These are phyloP conservation scores for Verbena officinalis DNA, from an alignment of 257 asterid genomes.

Conservation along the genomic window DNA sequence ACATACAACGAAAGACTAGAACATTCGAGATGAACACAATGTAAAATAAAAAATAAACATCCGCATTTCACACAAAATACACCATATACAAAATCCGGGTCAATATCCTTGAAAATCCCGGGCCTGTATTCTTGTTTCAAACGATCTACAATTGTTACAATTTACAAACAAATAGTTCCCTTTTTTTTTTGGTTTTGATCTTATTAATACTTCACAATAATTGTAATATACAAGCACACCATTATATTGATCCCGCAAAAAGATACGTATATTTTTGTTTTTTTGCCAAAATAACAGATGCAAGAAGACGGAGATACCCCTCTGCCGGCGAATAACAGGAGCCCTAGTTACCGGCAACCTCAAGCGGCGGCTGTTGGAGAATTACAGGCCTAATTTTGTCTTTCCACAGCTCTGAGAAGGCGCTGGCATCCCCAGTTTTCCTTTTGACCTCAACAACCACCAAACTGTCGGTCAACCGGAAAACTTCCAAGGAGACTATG, in stretches of 20 bases:
- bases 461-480: conserved; percentile 53
- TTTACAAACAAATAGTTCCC: not conserved
- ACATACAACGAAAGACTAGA: too few relatives aligned
- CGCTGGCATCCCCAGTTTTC: conserved; percentile 50
- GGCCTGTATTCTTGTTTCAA: conserved; percentile 23
- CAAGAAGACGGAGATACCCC: conserved; percentile 27
- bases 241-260: not conserved
- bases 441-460: conserved; percentile 66
- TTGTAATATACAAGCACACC: conserved; percentile 19
- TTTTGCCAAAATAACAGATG: not conserved
- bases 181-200: too few relatives aligned
- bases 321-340: conserved; percentile 1
- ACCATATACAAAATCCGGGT: conserved; percentile 22
- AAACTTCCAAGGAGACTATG: conserved; percentile 46
- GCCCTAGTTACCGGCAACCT: conserved; percentile 24
- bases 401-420: conserved; percentile 49
- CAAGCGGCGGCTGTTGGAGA: conserved; percentile 29
- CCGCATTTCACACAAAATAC: not conserved
- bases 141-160: not conserved
- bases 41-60: not conserved
- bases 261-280: too few relatives aligned
- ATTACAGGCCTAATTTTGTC: conserved; percentile 57
- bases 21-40: too few relatives aligned
- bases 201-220: not conserved
- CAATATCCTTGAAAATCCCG: conserved; percentile 12